These are phyloP conservation scores for Mycosphaerella sp. DNA, from an alignment of 2,329 filamentous ascomycete genomes.

Conservation along the genomic window DNA sequence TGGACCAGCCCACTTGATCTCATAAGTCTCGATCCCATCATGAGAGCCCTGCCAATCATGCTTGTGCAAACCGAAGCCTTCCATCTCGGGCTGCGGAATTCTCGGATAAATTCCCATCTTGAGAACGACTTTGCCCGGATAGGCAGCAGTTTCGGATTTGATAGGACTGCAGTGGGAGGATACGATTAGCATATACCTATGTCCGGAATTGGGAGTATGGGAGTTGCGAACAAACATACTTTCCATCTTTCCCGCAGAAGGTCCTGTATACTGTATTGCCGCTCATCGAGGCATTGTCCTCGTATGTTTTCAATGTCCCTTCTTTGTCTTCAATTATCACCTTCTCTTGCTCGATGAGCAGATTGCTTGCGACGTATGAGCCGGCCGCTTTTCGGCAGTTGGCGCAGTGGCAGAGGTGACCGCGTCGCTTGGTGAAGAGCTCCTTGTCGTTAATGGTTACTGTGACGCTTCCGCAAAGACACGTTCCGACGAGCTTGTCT, in stretches of 20 bases:
- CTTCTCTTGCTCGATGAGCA: constrained; percentile 41
- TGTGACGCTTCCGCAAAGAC: constrained; percentile 44
- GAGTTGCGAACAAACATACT: constrained; percentile 31
- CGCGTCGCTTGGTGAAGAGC: constrained; percentile 41
- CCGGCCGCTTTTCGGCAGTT: constrained; percentile 49
- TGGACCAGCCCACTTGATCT: constrained; percentile 37
- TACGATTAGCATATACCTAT: not conserved
- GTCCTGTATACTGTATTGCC: constrained; percentile 42
- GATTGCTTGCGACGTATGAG: constrained; percentile 37
- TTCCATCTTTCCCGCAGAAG: constrained; percentile 44
- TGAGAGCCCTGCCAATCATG: constrained; percentile 41
- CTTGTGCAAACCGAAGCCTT: constrained; percentile 40
- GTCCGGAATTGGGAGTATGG: not conserved
- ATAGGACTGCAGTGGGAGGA: constrained; percentile 37
- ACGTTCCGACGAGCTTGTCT: constrained; percentile 37
- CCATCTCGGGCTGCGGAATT: constrained; percentile 43
- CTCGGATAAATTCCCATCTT: constrained; percentile 48
- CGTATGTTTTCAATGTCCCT: constrained; percentile 41
- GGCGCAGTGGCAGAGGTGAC: constrained; percentile 47
- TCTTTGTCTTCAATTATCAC: constrained; percentile 42
- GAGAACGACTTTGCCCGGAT: constrained; percentile 41
- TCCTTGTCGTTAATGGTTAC: constrained; percentile 45
- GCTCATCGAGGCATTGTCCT: constrained; percentile 42
- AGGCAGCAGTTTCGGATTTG: constrained; percentile 39
- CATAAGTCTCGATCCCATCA: constrained; percentile 36